Evolutionary conservation across 2,329 filamentous ascomycete species (phyloP), one percentile per base, ranked within the genome.

Genomic region (Colletotrichum chlorophyti): DNA sequence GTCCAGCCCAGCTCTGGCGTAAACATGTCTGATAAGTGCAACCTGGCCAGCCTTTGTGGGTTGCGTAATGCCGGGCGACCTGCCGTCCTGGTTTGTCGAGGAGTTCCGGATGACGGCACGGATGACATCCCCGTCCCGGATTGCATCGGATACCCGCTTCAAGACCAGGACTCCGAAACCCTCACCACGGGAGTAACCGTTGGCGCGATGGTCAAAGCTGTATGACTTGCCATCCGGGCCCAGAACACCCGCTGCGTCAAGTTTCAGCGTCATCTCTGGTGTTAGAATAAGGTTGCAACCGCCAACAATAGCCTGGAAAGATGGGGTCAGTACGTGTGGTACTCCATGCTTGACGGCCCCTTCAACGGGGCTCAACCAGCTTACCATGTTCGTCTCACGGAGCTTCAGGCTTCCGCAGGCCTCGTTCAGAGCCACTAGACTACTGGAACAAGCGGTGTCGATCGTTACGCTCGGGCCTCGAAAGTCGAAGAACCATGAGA

Each of bases 101-200:
- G 74, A 75, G 5, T 64, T 69, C 11, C 72, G 67, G 23, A 78
- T 73, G 4, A 75, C 69, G 8, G 70, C 74, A 2, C 73, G 68
- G 37, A 78, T 72, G 46, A 68, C 69, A 48, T 78, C 69, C 2
- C 73, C 71, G 58, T 76, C 66, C 14, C 40, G 67, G 4, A 86
- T 53, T 0, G 85, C 85, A 1, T 74, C 66, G 5, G 65, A 69
- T 1, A 86, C 64, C 1, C 66, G 71, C 65, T 87, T 87, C 0
- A 88, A 61, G 0, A 86, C 68, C 0, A 87, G 61, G 0, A 72
- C 69, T 1, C 76, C 76, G 10, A 83, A 67, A 0, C 82, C 83
- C 48, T 87, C 84, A 0, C 70, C 72, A 10, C 70, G 60, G 3
- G 63, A 67, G 34, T 72, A 74, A 0, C 72, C 72, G 21, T 75